Percentiles rank a stretch among this genome's conserved stretches.
These are phyloP conservation scores for Bryum argenteum DNA, from an alignment of 225 moss, liverwort and hornwort species.

Conservation along the genomic window DNA sequence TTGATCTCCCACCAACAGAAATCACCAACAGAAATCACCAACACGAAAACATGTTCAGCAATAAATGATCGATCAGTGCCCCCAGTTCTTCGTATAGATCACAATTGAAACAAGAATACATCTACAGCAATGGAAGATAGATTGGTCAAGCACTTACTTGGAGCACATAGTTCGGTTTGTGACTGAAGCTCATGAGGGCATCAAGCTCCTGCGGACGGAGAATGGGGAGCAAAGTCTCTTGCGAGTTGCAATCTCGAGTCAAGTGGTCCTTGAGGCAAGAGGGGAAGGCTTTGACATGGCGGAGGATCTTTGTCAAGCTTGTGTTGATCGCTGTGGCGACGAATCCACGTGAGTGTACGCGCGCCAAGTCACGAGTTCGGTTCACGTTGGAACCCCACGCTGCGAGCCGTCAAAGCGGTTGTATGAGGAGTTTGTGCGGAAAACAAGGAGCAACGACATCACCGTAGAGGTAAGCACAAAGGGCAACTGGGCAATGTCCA, in stretches of 20 bases:
- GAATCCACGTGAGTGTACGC: constrained; percentile 58
- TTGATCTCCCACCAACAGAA: no score
- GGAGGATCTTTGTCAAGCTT: constrained; percentile 35
- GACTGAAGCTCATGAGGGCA: not conserved
- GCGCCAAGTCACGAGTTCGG: constrained; percentile 50
- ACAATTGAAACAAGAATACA: no score
- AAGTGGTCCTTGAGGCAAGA: constrained; percentile 55
- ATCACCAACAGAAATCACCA: no score
- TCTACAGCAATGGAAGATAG: no score
- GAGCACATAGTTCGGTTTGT: constrained; percentile 26
- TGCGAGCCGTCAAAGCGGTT: constrained; percentile 63
- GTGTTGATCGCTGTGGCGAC: constrained; percentile 34
- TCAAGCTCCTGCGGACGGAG: constrained; percentile 5
- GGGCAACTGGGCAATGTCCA: constrained; percentile 50
- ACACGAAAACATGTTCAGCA: no score
- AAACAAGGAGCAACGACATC: constrained; percentile 66
- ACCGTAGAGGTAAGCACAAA: constrained; percentile 57
- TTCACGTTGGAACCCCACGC: constrained; percentile 62
- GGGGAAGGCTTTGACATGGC: constrained; percentile 55
- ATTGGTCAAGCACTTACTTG: not conserved
- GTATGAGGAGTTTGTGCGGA: constrained; percentile 65
- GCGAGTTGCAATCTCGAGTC: not conserved
- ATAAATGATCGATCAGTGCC: no score
- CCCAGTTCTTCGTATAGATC: no score
- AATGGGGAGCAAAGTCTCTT: not conserved